phyloP scores from a whole-genome alignment of 805 yeast species.

The Ogataea trehaloabstinens region DNA sequence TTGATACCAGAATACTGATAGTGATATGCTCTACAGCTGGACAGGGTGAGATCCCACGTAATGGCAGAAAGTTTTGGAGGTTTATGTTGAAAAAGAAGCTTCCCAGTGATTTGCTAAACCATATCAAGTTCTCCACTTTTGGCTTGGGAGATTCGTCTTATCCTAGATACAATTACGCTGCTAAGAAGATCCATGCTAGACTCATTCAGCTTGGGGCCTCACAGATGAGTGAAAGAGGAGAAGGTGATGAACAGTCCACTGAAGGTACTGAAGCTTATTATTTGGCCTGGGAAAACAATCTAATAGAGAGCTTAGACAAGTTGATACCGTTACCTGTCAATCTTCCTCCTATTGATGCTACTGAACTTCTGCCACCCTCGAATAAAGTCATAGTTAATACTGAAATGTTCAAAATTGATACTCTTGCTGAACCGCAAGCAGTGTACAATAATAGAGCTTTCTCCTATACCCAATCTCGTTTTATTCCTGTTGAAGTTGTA shows the following conservation, averaged over 20 bases:
- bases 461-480: not conserved
- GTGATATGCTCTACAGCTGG: conserved; percentile 88
- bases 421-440: conserved; percentile 26
- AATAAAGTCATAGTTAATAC: conserved; percentile 28
- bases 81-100: conserved; percentile 67
- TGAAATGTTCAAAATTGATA: conserved; percentile 29
- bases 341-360: conserved; percentile 30
- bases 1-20: conserved; percentile 46
- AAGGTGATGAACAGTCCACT: conserved; percentile 81
- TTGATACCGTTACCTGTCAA: conserved; percentile 35
- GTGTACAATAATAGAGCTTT: conserved; percentile 33
- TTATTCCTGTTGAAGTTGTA: conserved; percentile 43
- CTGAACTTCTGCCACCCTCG: conserved; percentile 39
- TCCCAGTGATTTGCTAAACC: conserved; percentile 56
- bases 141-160: conserved; percentile 95
- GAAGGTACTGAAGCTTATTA: conserved; percentile 77
- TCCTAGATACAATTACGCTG: conserved; percentile 85
- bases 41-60: conserved; percentile 89
- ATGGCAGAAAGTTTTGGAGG: conserved; percentile 71
- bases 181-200: conserved; percentile 76
- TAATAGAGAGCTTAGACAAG: conserved; percentile 37
- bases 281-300: conserved; percentile 64
- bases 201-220: conserved; percentile 77
- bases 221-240: conserved; percentile 72
- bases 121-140: conserved; percentile 65